Percentiles rank a stretch among this genome's conserved stretches.
phyloP scores from a whole-genome alignment of 192 early-diverging fungal genomes.

The Ambispora gerdemannii region DNA sequence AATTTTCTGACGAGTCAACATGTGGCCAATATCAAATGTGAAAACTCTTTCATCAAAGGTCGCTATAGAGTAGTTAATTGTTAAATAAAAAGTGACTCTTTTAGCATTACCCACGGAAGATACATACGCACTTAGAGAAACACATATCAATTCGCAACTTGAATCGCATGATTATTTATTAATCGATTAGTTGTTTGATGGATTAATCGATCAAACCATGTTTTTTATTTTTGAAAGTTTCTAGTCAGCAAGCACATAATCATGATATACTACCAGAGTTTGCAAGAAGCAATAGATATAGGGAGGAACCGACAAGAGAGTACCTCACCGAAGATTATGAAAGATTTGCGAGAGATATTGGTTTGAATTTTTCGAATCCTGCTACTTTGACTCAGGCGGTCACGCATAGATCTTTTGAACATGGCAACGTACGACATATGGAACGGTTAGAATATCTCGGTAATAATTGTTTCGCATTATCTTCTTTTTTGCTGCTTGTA shows the following conservation, averaged over 20 bases:
- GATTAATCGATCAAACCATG: neutral
- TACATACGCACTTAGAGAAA: no score
- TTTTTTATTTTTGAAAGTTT: no score
- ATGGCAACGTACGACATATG: neutral
- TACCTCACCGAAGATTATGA: neutral
- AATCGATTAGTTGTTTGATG: neutral
- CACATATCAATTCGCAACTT: neutral
- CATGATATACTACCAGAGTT: neutral
- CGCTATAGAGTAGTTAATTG: neutral
- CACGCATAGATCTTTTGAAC: neutral
- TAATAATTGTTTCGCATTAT: neutral
- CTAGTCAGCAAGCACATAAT: neutral
- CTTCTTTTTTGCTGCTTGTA: neutral
- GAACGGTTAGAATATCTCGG: constrained; percentile 2
- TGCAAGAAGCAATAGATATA: neutral
- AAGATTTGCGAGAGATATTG: neutral
- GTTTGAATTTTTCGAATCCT: neutral
- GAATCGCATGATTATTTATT: neutral
- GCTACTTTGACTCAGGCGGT: neutral
- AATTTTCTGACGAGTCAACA: neutral
- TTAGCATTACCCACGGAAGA: neutral
- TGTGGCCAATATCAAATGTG: neutral
- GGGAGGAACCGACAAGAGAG: no score
- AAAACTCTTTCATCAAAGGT: neutral
- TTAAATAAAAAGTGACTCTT: no score